Evolutionary conservation across 2,329 filamentous ascomycete genomes (phyloP), one percentile per base, ranked within the genome.

Genomic region (Aspergillus unguis): DNA sequence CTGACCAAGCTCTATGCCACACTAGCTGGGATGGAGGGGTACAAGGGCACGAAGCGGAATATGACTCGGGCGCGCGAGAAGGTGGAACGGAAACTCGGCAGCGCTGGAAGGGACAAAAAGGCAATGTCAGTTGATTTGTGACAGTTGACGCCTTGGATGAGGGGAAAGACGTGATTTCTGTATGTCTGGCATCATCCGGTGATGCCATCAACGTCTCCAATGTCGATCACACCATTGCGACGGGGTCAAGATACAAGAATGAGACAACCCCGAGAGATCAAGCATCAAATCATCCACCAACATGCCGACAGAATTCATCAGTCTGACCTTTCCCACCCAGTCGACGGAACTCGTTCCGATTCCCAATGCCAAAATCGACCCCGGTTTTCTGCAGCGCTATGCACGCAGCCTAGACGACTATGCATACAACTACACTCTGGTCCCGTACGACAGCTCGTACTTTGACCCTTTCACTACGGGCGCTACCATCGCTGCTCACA

Each of bases 1-100:
- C 88, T 95, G 42, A 90, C 85, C 38, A 86, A 90, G 62, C 87
- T 86, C 1, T 96, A 95, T 65, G 86, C 88, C 0, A 84, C 95
- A 0, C 78, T 96, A 1, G 81, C 92, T 0, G 92, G 92, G 0
- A 77, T 96, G 4, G 91, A 96, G 74, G 81, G 85, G 10, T 96
- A 95, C 65, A 73, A 86, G 45, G 85, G 85, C 62, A 86, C 85
- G 9, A 83, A 85, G 27, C 58, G 46, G 9, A 66, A 64, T 33
- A 33, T 63, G 1, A 61, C 53, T 17, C 45, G 43, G 6, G 31
- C 60, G 2, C 61, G 63, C 6, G 57, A 65, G 6, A 67, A 63
- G 40, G 27, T 62, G 7, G 58, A 60, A 25, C 44, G 35, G 17
- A 46, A 46, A 23, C 28, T 46, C 26, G 23, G 10, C 6, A 11